phyloP scores from a whole-genome alignment of 2,329 filamentous ascomycete species.

The Monosporascus sp. region DNA sequence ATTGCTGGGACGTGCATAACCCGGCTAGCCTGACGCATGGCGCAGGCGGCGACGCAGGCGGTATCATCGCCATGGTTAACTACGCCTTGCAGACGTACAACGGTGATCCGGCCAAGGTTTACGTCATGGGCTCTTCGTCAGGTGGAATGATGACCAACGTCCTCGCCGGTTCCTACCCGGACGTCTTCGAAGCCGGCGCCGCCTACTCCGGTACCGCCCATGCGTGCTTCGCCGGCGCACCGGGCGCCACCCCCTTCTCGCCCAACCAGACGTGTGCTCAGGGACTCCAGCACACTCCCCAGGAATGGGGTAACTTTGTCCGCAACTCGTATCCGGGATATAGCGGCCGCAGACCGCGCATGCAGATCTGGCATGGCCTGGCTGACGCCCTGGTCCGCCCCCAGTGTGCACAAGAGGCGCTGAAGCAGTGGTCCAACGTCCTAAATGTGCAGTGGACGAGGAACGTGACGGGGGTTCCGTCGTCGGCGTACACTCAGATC shows the following conservation, averaged over 20 bases:
- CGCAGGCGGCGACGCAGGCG: slow-evolving; percentile 11
- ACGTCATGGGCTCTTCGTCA: slow-evolving; percentile 9
- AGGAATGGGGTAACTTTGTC: slow-evolving; percentile 27
- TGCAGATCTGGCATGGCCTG: slow-evolving; percentile 31
- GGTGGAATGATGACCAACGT: slow-evolving; percentile 18
- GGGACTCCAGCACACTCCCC: slow-evolving; percentile 10
- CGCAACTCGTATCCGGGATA: slow-evolving; percentile 30
- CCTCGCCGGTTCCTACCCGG: slow-evolving; percentile 13
- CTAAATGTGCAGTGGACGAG: slow-evolving; percentile 2
- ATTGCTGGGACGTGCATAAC: slow-evolving; percentile 18
- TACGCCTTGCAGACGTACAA: slow-evolving; percentile 10
- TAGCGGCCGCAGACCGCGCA: slow-evolving; percentile 25
- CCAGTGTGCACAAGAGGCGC: slow-evolving; percentile 18
- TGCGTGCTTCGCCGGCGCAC: slow-evolving; percentile 13
- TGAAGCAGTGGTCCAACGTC: slow-evolving; percentile 21
- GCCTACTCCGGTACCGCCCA: slow-evolving; percentile 9
- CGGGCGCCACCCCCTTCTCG: slow-evolving; percentile 11
- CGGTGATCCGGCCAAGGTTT: slow-evolving; percentile 4
- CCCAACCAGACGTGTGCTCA: slow-evolving; percentile 14
- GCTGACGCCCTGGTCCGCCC: slow-evolving; percentile 25
- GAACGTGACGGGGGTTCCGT: slow-evolving; percentile 5
- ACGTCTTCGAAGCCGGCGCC: slow-evolving; percentile 13
- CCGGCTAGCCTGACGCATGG: slow-evolving; percentile 12
- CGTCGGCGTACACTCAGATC: slow-evolving; percentile 7
- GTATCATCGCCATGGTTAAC: slow-evolving; percentile 15